These are phyloP conservation scores for Austroboletus niveus DNA, from an alignment of 1,284 basidiomycete genomes.

Conservation along the genomic window DNA sequence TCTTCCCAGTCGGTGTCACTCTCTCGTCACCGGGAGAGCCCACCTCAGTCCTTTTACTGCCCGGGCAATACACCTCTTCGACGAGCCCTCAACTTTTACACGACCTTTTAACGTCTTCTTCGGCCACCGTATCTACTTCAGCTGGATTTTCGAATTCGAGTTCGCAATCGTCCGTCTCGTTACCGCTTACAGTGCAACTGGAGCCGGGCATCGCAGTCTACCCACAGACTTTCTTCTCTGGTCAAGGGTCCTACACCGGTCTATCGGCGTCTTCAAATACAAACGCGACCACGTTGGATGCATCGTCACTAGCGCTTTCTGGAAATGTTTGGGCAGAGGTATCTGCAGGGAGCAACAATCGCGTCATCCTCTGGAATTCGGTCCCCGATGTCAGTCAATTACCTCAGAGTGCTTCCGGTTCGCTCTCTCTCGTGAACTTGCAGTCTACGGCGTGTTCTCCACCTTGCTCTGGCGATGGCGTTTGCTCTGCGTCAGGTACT, in stretches of 20 bases:
- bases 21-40: slow-evolving; percentile 53
- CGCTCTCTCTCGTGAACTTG: slow-evolving; percentile 59
- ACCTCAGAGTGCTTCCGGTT: slow-evolving; percentile 43
- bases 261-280: slow-evolving; percentile 50
- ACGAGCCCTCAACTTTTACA: slow-evolving; percentile 72
- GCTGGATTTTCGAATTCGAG: slow-evolving; percentile 58
- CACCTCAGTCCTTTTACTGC: slow-evolving; percentile 60
- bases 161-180: slow-evolving; percentile 40
- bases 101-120: slow-evolving; percentile 59
- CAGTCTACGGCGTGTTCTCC: slow-evolving; percentile 71
- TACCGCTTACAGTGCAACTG: slow-evolving; percentile 65
- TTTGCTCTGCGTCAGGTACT: slow-evolving; percentile 65
- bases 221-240: slow-evolving; percentile 57
- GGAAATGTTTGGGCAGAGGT: slow-evolving; percentile 68
- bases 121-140: slow-evolving; percentile 54
- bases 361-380: slow-evolving; percentile 73
- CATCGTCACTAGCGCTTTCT: slow-evolving; percentile 58
- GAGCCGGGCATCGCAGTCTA: slow-evolving; percentile 65
- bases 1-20: slow-evolving; percentile 57
- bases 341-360: slow-evolving; percentile 48
- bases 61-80: slow-evolving; percentile 68
- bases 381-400: slow-evolving; percentile 72
- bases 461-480: slow-evolving; percentile 64
- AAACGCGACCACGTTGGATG: slow-evolving; percentile 50
- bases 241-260: slow-evolving; percentile 54